Base-by-base conservation (phyloP, 495 filamentous ascomycete genomes). In the Tuber brumale region DNA sequence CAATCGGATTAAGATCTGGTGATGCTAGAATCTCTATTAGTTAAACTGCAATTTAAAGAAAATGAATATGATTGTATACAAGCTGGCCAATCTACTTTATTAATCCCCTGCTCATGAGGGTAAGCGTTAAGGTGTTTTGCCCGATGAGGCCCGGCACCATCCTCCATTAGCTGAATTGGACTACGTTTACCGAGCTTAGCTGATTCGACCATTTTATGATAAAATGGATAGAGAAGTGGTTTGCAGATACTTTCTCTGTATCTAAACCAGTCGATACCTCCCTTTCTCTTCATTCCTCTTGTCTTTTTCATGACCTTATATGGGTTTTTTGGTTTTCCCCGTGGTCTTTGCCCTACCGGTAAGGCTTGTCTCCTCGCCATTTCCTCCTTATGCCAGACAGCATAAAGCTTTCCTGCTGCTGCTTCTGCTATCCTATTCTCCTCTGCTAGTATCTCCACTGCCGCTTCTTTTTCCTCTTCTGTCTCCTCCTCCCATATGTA, bases 221-320 rank as follows among this genome's bases (percentile, higher is more conserved):
- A 72, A 69, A 76, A 76, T 0, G n/a, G 70, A 48, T 76, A 72
- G 21, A 72, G n/a, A 19, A 72, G 51, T 0, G 70, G 51, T 46
- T 72, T 48, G n/a, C 3, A 37, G 27, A 76, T 70, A 10, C 70
- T 48, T 27, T 70, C 46, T 9, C n/a, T 51, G 42, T 76, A 76
- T 0, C 57, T 12, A 23, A 70, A 76, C 75, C 48, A 76, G 37
- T 76, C 51, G 0, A 76, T 72, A 3, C 70, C 51, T 12, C 48
- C 70, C 41, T 69, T 44, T 19, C 39, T 14, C 46, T 76, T 69
- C 51, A 18, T 43, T 2, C 70, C 42, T 18, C 8, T n/a, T 35
- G 61, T 43, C 37, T 61, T 76, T 45, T 76, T 70, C 14, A 42
- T 42, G 1, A 66, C 39, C 61, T 66, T 21, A 35, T 9, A 61